Conservation (phyloP, 345 rosid species). For the Camelina sativa region DNA sequence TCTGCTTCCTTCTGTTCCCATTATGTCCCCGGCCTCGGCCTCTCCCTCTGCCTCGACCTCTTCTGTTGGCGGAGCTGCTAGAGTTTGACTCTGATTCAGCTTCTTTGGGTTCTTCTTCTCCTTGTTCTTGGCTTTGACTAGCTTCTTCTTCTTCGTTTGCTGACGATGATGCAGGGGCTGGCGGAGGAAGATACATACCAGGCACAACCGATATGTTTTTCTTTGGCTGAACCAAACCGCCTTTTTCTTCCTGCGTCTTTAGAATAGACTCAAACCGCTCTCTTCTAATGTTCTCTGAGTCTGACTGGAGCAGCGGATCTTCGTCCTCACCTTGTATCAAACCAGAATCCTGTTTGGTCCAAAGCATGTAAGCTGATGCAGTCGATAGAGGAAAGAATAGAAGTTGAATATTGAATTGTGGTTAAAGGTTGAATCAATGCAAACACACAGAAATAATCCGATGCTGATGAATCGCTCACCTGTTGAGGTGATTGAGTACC, state of each 20-base stretch:
- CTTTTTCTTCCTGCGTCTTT: slow-evolving; percentile 66
- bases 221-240: slow-evolving; percentile 73
- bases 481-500: slow-evolving; percentile 53
- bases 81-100: slow-evolving; percentile 41
- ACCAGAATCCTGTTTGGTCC: slow-evolving; percentile 45
- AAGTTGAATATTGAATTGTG: not conserved
- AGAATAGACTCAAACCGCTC: slow-evolving; percentile 62
- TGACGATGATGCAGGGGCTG: slow-evolving; percentile 41
- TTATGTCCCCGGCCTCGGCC: slow-evolving; percentile 28
- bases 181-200: slow-evolving; percentile 73
- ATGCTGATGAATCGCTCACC: slow-evolving; percentile 49
- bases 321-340: slow-evolving; percentile 42
- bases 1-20: slow-evolving; percentile 33
- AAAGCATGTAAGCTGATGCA: not conserved
- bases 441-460: not conserved
- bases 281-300: slow-evolving; percentile 65
- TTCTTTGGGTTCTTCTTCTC: slow-evolving; percentile 40
- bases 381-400: not conserved
- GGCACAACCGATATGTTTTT: slow-evolving; percentile 61
- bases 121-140: slow-evolving; percentile 41
- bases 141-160: slow-evolving; percentile 43
- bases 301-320: slow-evolving; percentile 54
- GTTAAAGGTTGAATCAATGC: not conserved
- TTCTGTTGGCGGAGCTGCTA: slow-evolving; percentile 44
- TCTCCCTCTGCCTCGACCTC: slow-evolving; percentile 32